Evolutionary conservation across 2,329 filamentous ascomycete species (phyloP).

Genomic region (Hirsutella minnesotensis): DNA sequence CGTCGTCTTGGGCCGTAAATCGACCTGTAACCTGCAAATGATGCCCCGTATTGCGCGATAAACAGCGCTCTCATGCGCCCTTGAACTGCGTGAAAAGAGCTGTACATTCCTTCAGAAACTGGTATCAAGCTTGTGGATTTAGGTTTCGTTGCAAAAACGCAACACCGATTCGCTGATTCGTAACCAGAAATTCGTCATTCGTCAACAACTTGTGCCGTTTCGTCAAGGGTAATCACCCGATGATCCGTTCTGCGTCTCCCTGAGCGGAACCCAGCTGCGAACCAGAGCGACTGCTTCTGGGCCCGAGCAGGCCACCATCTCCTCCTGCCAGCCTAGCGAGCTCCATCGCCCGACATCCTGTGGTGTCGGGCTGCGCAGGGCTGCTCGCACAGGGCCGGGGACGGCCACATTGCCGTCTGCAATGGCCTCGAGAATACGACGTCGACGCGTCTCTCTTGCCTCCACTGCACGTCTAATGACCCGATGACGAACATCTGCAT

Average conservation of each 20-base stretch:
- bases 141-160: constrained; percentile 10
- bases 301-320: constrained; percentile 22
- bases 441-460: constrained; percentile 46
- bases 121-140: constrained; percentile 5
- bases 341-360: constrained; percentile 31
- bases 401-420: constrained; percentile 21
- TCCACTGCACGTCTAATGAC: constrained; percentile 37
- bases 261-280: constrained; percentile 32
- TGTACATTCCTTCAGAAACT: neutral
- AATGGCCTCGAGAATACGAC: constrained; percentile 32
- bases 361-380: constrained; percentile 25
- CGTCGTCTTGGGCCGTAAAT: too few species aligned
- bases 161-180: constrained; percentile 8
- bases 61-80: too few species aligned
- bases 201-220: constrained; percentile 4
- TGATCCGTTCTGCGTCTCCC: constrained; percentile 10
- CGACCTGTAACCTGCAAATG: too few species aligned
- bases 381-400: constrained; percentile 21
- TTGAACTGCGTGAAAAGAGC: neutral
- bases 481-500: constrained; percentile 31
- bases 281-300: constrained; percentile 29
- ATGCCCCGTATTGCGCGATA: too few species aligned
- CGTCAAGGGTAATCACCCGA: constrained; percentile 20
- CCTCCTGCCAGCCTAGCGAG: constrained; percentile 37
- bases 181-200: constrained; percentile 8